Evolutionary conservation across 2,329 filamentous ascomycete species (phyloP), one percentile per base, ranked within the genome.

Genomic region (Trichoderma arundinaceum): DNA sequence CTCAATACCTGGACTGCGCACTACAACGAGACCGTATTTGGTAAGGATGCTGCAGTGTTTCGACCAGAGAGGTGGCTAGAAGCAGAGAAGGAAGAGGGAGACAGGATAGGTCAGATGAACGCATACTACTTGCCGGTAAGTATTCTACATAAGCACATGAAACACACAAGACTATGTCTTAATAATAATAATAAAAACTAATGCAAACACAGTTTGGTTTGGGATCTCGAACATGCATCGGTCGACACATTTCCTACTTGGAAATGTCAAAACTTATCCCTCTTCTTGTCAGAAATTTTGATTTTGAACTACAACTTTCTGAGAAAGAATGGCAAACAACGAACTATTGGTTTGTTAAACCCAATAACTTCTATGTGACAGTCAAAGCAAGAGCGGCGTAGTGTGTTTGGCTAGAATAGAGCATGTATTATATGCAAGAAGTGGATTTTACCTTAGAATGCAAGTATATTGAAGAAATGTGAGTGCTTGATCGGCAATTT

Each of bases 281-380:
- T 1, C 70, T 75, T n/a, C 65, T 79, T 1, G 59, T 79, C 10
- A 71, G 70, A 6, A 71, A 74, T 9, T 79, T 78, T 58, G 72
- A 77, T 15, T 75, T 79, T 46, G 68, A 74, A 52, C 69, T 77
- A 3, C 59, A 66, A 7, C 41, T 67, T 7, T 43, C 48, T 1
- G 22, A 69, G 4, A 22, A 13, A 0, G 68, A 68, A 1, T 80
- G 79, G 78, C 65, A 73, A 0, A 77, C 76, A 6, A 66, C 72
- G 38, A 80, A 80, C n/a, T 71, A 71, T 39, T 81, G 77, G 78
- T 81, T 82, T 69, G 77, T 81, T 1, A 81, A 79, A 66, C 79
- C 80, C 1, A 70, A 70, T 0, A 71, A 80, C 57, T 81, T 82
- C 63, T 71, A 72, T 15, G 77, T 80, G 19, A 71, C 57, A 28